A percentile compares a stretch with the other conserved stretches of the same genome.
Evolutionary conservation across 2,329 filamentous ascomycete species (phyloP).

Genomic region (Dactylellina haptotyla): DNA sequence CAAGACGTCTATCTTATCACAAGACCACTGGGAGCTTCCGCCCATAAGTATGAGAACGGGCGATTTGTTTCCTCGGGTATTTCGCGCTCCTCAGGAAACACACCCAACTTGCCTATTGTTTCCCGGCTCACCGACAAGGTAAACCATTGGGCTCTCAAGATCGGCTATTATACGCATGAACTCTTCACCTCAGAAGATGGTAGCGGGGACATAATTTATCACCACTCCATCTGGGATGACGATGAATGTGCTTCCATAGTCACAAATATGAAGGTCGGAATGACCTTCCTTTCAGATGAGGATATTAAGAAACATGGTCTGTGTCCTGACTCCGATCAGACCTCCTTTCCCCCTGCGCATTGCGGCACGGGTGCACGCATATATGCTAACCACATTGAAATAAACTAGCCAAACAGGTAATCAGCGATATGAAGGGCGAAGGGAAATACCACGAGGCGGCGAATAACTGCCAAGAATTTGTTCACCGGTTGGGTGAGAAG

Average conservation of each 20-base stretch:
- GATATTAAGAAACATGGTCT: neutral
- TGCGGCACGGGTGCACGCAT: no score
- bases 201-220: neutral
- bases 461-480: no score
- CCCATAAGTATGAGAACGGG: no score
- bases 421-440: neutral
- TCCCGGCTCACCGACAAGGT: neutral
- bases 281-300: neutral
- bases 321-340: neutral
- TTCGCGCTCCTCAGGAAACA: neutral
- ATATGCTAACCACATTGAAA: no score
- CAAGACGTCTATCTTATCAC: no score
- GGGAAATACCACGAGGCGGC: no score
- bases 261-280: neutral
- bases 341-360: neutral
- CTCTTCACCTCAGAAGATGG: neutral
- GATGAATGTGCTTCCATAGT: neutral
- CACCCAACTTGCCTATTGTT: neutral
- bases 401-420: no score
- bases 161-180: neutral
- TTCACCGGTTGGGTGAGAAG: neutral
- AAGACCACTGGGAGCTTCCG: no score
- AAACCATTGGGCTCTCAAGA: neutral
- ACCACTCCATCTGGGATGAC: neutral
- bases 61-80: neutral